Conservation (phyloP, 2,329 filamentous ascomycete genomes). For the Fonsecaea erecta region DNA sequence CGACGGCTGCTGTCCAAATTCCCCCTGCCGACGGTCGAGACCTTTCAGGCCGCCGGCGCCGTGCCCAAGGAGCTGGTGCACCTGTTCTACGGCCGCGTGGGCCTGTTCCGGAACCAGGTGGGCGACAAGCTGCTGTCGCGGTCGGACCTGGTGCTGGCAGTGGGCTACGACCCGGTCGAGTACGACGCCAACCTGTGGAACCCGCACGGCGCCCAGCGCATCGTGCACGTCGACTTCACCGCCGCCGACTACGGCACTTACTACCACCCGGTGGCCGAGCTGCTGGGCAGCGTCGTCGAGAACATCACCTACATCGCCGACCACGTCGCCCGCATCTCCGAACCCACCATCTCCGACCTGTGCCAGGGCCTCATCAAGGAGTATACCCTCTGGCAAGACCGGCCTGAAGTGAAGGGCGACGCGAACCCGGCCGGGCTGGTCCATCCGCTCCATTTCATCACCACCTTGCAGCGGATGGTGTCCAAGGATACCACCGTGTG, state of each 20-base stretch:
- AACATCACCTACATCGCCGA: conserved; percentile 47
- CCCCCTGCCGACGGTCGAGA: conserved; percentile 55
- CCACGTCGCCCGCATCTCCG: conserved; percentile 43
- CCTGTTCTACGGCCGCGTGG: conserved; percentile 55
- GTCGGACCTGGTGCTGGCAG: conserved; percentile 52
- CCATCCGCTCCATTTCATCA: conserved; percentile 55
- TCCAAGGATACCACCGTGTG: conserved; percentile 50
- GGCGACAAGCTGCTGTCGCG: conserved; percentile 52
- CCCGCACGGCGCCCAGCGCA: conserved; percentile 43
- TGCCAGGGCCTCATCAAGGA: conserved; percentile 45
- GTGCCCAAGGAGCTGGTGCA: conserved; percentile 50
- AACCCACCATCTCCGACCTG: conserved; percentile 37
- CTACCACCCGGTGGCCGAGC: conserved; percentile 50
- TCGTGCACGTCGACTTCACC: conserved; percentile 54
- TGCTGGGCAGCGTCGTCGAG: conserved; percentile 50
- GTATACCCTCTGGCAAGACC: conserved; percentile 45
- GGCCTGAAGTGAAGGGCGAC: conserved; percentile 34
- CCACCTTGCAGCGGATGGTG: conserved; percentile 49
- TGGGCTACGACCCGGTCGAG: conserved; percentile 56
- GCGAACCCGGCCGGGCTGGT: conserved; percentile 41
- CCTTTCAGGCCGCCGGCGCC: conserved; percentile 56
- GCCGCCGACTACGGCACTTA: conserved; percentile 46
- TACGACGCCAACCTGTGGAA: conserved; percentile 56
- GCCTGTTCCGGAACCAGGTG: conserved; percentile 56
- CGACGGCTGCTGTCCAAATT: conserved; percentile 49